These are phyloP conservation scores for Fraxinus nigra DNA, from an alignment of 305 asterid genomes.

Conservation along the genomic window DNA sequence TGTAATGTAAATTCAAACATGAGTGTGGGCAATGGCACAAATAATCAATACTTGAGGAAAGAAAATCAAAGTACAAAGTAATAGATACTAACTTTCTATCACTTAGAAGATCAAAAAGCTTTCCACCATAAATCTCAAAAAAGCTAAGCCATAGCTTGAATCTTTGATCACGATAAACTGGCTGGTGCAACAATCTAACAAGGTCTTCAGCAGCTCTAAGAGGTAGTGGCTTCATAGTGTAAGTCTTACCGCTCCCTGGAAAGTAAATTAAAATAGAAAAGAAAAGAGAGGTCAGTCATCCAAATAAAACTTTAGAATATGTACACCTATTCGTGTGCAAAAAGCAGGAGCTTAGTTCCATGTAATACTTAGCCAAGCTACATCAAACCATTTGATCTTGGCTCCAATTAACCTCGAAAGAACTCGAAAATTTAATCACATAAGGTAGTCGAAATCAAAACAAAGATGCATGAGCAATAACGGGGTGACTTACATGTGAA, in stretches of 20 bases:
- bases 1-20: conserved; percentile 11
- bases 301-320: not conserved
- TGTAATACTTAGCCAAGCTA: conserved; percentile 13
- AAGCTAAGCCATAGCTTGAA: conserved; percentile 98
- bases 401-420: not conserved
- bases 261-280: conserved; percentile 14
- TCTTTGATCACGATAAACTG: conserved; percentile 82
- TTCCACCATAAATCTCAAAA: conserved; percentile 95
- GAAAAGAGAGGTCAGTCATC: conserved; percentile 1
- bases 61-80: conserved; percentile 18
- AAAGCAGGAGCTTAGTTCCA: conserved; percentile 19
- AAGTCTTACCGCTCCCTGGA: conserved; percentile 98
- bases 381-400: conserved; percentile 13
- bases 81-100: conserved; percentile 77
- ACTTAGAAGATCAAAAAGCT: conserved; percentile 92
- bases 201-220: conserved; percentile 96
- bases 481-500: not conserved
- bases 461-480: not conserved
- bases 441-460: not conserved
- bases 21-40: conserved; percentile 4
- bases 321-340: not conserved
- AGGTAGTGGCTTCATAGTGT: conserved; percentile 98
- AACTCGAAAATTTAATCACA: not conserved
- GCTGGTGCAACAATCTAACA: conserved; percentile 82
- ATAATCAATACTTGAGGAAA: conserved; percentile 5